Base-by-base conservation (phyloP, 2,329 filamentous ascomycete species). In the Trichoderma hamatum region DNA sequence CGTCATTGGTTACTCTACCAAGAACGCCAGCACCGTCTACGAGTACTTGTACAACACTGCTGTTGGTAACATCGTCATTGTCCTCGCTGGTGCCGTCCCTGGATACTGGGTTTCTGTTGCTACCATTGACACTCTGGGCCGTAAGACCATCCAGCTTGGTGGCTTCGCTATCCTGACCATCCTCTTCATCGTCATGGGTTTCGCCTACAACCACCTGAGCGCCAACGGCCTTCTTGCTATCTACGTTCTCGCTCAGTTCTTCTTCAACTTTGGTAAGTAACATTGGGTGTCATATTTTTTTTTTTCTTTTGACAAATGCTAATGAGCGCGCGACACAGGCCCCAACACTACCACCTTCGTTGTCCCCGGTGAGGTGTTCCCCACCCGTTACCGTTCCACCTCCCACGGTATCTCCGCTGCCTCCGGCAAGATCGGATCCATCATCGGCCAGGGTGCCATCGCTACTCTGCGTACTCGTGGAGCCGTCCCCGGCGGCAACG, bases 31-130 rank as follows among this genome's bases (percentile, higher is more conserved):
- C 67, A 88, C 85, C 71, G 87, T 92, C 34, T 94, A 94, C 81
- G 78, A 92, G 72, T 85, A 84, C 76, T 84, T 93, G 71, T 89
- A 89, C 82, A 92, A 92, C 80, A 92, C 89, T 9, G 90, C 92
- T 61, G 85, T 93, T 24, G 92, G 92, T 11, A 94, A 95, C 81
- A 81, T 94, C 73, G 92, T 94, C 73, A 85, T 94, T 62, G 89
- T 94, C 73, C 88, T 91, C 70, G 92, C 92, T 4, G 92, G 92
- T 69, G 90, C 92, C 59, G 91, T 94, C 16, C 92, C 92, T 0
- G 92, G 92, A 16, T 94, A 94, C 83, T 94, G 92, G 92, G 86
- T 93, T 19, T 92, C 91, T 0, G 91, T 94, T 6, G 88, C 88
- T 1, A 88, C 87, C 1, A 87, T 93, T 68, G 92, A 95, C 79